Percentiles rank a stretch among this genome's conserved stretches.
Conservation (phyloP, 2,329 filamentous ascomycete genomes). For the Kalaharituber pfeilii region DNA sequence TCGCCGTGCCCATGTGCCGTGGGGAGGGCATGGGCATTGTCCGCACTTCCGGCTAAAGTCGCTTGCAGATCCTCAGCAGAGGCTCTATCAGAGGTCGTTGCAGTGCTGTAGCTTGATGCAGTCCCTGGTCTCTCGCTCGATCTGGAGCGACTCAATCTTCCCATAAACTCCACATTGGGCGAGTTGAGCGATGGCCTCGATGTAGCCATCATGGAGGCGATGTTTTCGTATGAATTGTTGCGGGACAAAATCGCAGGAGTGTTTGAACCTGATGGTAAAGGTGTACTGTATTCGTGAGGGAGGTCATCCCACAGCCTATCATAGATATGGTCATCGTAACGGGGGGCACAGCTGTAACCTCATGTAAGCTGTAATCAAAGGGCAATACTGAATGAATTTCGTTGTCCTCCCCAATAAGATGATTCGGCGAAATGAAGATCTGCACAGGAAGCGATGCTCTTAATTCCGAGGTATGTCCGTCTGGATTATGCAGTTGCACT, state of each 20-base stretch:
- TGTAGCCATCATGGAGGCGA: constrained; percentile 28
- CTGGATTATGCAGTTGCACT: constrained; percentile 81
- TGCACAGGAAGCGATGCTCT: constrained; percentile 79
- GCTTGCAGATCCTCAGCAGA: not conserved
- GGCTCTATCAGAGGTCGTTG: constrained; percentile 21
- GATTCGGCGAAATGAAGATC: constrained; percentile 88
- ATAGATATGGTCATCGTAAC: constrained; percentile 77
- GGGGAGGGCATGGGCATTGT: not conserved
- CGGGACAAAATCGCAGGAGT: constrained; percentile 63
- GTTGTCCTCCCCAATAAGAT: constrained; percentile 75
- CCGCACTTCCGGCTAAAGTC: not conserved
- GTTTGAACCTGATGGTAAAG: constrained; percentile 48
- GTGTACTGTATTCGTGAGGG: constrained; percentile 61
- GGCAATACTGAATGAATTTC: constrained; percentile 50
- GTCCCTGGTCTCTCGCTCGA: not conserved
- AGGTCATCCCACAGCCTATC: constrained; percentile 84
- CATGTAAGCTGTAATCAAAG: constrained; percentile 35
- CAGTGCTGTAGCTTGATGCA: constrained; percentile 23
- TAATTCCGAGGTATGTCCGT: constrained; percentile 86
- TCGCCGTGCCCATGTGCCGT: not conserved
- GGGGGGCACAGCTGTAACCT: constrained; percentile 61
- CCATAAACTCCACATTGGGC: not conserved
- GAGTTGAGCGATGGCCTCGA: constrained; percentile 42
- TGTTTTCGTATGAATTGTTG: constrained; percentile 63
- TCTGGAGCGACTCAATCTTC: not conserved